Base-by-base conservation (phyloP, 345 rosid genomes). In the Aegle marmelos region DNA sequence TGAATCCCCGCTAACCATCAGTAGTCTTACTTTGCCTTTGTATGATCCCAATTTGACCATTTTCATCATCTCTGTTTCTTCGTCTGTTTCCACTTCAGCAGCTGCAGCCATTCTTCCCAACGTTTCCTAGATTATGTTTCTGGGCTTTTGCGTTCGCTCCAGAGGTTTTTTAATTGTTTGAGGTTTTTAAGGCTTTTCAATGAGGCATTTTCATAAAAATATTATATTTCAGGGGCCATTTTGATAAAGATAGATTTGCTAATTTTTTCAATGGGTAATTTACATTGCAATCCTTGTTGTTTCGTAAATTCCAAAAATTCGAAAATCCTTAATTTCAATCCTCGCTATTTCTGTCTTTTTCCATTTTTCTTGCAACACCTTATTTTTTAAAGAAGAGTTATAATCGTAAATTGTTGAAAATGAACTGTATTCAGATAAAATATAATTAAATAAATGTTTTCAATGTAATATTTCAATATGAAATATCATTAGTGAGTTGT, bases 1-100 rank as follows among this genome's bases (percentile, higher is more conserved):
- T 30, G 88, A 81, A 77, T 84, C 75, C 71, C 66, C 73, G 34
- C 63, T 72, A 74, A 67, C 75, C 22, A 25, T 53, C 74, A 87
- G 68, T 62, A 88, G 31, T 78, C 85, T 84, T 73, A 90, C 97
- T 66, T 83, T 82, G 82, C 89, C 95, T 39, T 86, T 88, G 79
- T 91, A 95, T 22, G 87, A 81, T 30, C 92, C 90, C 88, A 93
- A 53, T 71, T 74, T 78, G 60, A 33, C 80, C 82, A 73, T 57
- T 58, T 39, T 69, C 83, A 80, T 72, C 77, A 54, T 76, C 71
- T 74, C 89, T 72, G 79, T 88, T 21, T 68, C 81, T 59, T 21
- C 68, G 2, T 11, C 83, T 27, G 21, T 75, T 45, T 59, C 54
- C 50, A 27, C 19, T 24, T 60, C 74, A 36, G 27, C 31, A 24